Base-by-base conservation (phyloP, 306 rosid genomes). In the Lotus japonicus region DNA sequence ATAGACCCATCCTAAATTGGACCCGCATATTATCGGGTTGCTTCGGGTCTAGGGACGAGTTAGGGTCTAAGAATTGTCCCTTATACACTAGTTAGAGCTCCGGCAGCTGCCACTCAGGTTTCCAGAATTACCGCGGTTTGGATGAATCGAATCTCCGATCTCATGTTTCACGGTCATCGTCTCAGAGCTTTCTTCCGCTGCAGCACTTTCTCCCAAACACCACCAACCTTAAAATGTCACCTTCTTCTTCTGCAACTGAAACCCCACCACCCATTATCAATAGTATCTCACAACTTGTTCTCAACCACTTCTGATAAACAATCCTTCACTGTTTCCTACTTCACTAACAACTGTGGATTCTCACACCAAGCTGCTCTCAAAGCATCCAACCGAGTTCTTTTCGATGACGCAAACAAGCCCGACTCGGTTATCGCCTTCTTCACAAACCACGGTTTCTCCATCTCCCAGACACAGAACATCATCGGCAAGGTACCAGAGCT, bases 321-420 rank as follows among this genome's bases (percentile, higher is more conserved):
- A 6, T 61, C 81, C 2, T 74, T 73, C 38, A 59, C 59, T 0
- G 63, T 78, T 0, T 81, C 88, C 10, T 78, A 81, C 69, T 74
- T 84, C 70, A 11, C 50, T 28, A 56, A 77, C 68, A 38, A 64
- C 5, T 62, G 60, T 16, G 63, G 70, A 6, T 79, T 82, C 11
- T 73, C 84, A 12, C 79, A 23, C 0, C 11, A 85, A 26, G 1
- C 51, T 2, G 82, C 85, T 13, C 23, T 58, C 31, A 73, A 58
- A 45, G 73, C 65, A 64, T 71, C 71, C 57, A 62, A 64, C 21
- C 48, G 54, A 10, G 63, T 80, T 35, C 50, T 13, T 50, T 75
- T 85, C 12, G 52, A 11, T 4, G 18, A 51, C 53, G 6, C 85
- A 3, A 7, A 58, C 0, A 84, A 78, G 39, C 78, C 84, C 5